Conservation (phyloP, 192 early-diverging fungal genomes). For the Mycoemilia scoparia region DNA sequence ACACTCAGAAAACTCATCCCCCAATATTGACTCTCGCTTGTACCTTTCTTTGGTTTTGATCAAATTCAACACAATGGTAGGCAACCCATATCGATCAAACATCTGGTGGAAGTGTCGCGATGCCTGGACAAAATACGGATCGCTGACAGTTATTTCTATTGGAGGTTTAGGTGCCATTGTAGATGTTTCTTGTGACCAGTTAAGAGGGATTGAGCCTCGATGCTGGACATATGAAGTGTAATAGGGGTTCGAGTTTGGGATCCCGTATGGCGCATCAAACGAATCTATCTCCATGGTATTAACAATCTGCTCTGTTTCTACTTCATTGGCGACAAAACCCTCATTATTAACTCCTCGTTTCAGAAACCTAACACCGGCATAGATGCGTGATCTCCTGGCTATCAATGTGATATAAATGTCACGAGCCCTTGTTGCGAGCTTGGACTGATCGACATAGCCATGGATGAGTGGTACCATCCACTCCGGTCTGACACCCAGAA, state of each 20-base stretch:
- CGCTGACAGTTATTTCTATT: conserved; percentile 72
- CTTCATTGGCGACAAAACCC: conserved; percentile 96
- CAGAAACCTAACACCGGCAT: conserved; percentile 90
- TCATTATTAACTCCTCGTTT: conserved; percentile 89
- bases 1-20: conserved; percentile 67
- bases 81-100: conserved; percentile 78
- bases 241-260: conserved; percentile 36
- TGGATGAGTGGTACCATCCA: conserved; percentile 48
- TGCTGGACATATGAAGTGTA: conserved; percentile 96
- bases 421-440: conserved; percentile 78
- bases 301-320: conserved; percentile 97
- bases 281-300: conserved; percentile 77
- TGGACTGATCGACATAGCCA: conserved; percentile 95
- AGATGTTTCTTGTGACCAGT: conserved; percentile 88
- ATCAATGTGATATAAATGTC: conserved; percentile 85
- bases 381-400: conserved; percentile 81
- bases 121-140: conserved; percentile 85
- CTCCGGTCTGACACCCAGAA: conserved; percentile 10
- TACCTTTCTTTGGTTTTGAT: conserved; percentile 91
- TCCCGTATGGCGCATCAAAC: conserved; percentile 43
- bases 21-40: conserved; percentile 64
- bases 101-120: conserved; percentile 87
- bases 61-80: conserved; percentile 83
- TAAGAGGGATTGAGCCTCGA: conserved; percentile 87
- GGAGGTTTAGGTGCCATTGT: conserved; percentile 88